These are phyloP conservation scores for Russula vinacea DNA, from an alignment of 768 basidiomycete genomes.

Conservation along the genomic window DNA sequence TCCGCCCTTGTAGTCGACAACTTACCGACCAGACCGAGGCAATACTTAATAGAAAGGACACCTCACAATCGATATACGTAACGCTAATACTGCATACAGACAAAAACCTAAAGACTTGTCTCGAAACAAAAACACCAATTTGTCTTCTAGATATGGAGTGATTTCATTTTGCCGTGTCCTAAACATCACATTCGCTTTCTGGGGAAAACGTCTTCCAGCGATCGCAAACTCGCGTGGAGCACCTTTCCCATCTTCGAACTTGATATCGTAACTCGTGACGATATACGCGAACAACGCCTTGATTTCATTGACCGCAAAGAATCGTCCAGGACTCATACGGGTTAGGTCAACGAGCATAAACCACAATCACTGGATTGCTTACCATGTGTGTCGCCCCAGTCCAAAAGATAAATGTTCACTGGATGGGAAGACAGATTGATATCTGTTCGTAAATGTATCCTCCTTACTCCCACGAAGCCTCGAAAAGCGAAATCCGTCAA, in stretches of 20 bases:
- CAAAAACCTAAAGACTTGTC: too few relatives aligned
- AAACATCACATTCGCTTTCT: not conserved
- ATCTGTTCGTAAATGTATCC: not conserved
- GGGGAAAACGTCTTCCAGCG: not conserved
- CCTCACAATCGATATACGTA: too few relatives aligned
- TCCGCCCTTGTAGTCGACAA: too few relatives aligned
- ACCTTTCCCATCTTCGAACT: not conserved
- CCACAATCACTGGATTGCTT: not conserved
- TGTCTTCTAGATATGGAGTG: too few relatives aligned
- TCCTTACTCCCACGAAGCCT: slow-evolving; percentile 30
- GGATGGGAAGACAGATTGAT: not conserved
- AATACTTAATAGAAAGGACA: too few relatives aligned
- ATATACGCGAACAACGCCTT: not conserved
- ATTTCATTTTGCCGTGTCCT: too few relatives aligned
- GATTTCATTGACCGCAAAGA: not conserved
- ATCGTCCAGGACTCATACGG: not conserved
- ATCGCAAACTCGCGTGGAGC: not conserved
- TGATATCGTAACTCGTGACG: not conserved
- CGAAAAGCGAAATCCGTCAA: slow-evolving; percentile 37
- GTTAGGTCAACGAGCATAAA: not conserved
- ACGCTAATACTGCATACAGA: too few relatives aligned
- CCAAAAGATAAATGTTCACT: too few relatives aligned
- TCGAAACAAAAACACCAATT: too few relatives aligned
- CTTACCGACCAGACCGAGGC: too few relatives aligned
- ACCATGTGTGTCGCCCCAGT: not conserved